Evolutionary conservation across 352 stramenopile genomes (phyloP), one percentile per base, ranked within the genome.

Genomic region (Lagenidium sp.): DNA sequence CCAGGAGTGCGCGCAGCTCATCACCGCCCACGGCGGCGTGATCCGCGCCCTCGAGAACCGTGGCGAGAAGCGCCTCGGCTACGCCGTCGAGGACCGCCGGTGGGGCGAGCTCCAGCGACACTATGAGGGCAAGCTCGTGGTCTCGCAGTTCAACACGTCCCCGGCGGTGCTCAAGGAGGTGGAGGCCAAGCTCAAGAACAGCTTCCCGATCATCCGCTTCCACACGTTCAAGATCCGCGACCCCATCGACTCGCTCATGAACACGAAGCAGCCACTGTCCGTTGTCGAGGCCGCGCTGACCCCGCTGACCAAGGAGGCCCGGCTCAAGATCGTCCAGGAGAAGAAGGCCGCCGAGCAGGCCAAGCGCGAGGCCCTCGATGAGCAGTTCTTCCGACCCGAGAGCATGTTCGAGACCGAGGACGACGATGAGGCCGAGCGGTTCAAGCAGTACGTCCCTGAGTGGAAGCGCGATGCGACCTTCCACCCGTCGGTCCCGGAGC

Each of bases 211-310:
- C 49, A 73, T 92, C 43, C 79, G 79, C 61, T 92, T 89, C 65
- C 60, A 83, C 63, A 88, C 79, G 10, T 92, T 92, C 67, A 88
- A 93, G 63, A 56, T 93, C 10, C 71, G 75, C 51, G 75, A 90
- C 63, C 72, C 77, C 32, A 59, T 89, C 44, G 77, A 89, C 60
- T 69, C 75, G 49, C 58, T 89, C 31, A 85, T 89, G 71, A 89
- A 89, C 61, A 89, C 74, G 50, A 77, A 74, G 51, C 38, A 82
- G 60, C 68, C 77, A 53, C 55, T 89, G 2, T 60, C 79, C 36
- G 55, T 76, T 44, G 65, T 82, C 24, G 50, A 83, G 53, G 53
- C 65, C 41, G 44, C 75, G 59, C 52, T 90, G 10, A 67, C 76
- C 47, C 69, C 69, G 4, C 55, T 62, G 29, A 50, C 50, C 41